Evolutionary conservation across 2,329 filamentous ascomycete genomes (phyloP).

Genomic region (Aspergillus alliaceus): DNA sequence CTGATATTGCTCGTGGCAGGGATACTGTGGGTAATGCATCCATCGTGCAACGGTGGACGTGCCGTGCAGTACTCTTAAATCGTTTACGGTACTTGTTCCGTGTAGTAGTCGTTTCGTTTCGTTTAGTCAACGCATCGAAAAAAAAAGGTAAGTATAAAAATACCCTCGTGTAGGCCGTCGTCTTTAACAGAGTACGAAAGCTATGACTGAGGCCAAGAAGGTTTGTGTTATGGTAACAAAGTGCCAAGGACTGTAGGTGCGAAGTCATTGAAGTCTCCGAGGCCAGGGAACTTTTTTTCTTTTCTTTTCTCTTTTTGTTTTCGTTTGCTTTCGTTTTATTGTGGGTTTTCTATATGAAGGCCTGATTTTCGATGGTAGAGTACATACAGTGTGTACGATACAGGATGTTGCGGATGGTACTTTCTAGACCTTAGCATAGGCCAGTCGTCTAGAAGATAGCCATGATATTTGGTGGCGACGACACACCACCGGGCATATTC

Average conservation of each 20-base stretch:
- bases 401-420: not conserved
- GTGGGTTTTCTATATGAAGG: not conserved
- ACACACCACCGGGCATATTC: conserved; percentile 51
- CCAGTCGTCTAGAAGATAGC: conserved; percentile 41
- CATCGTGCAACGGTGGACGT: not conserved
- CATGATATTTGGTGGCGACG: conserved; percentile 47
- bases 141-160: no score
- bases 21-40: not conserved
- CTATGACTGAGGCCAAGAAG: not conserved
- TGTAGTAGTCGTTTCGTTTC: not conserved
- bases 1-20: not conserved
- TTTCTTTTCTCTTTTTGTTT: not conserved
- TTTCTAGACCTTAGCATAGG: not conserved
- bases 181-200: not conserved
- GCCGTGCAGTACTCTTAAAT: not conserved
- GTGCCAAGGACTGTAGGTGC: no score
- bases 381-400: not conserved
- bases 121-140: not conserved
- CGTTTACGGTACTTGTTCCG: not conserved
- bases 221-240: not conserved
- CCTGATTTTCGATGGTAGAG: not conserved
- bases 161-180: no score
- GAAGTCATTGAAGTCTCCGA: no score
- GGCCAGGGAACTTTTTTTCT: not conserved
- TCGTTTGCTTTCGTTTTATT: not conserved